These are phyloP conservation scores for Psilocybe cyanescens DNA, from an alignment of 768 basidiomycete species.

Conservation along the genomic window DNA sequence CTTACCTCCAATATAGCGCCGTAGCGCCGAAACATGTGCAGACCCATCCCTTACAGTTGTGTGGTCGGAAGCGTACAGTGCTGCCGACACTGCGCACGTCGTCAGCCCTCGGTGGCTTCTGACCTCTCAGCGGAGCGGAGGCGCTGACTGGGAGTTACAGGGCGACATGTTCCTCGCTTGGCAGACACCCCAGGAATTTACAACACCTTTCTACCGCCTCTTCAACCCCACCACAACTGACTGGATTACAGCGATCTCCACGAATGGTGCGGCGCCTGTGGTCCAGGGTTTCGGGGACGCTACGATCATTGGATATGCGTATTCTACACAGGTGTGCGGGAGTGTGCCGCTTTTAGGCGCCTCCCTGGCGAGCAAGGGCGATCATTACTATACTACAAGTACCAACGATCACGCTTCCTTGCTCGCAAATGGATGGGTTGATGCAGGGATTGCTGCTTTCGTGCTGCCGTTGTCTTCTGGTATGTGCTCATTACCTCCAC, in stretches of 20 bases:
- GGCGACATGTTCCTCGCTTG: background rate
- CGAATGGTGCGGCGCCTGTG: background rate
- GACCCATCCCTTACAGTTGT: too few species aligned
- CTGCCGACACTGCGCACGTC: background rate
- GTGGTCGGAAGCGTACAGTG: background rate
- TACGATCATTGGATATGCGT: conserved; percentile 8
- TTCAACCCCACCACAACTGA: background rate
- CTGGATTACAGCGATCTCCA: background rate
- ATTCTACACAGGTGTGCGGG: background rate
- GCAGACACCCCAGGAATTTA: too few species aligned
- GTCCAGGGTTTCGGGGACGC: background rate
- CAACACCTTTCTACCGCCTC: too few species aligned
- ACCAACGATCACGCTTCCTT: conserved; percentile 1
- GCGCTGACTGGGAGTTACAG: conserved; percentile 7
- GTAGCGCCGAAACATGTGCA: too few species aligned
- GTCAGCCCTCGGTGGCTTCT: conserved; percentile 1
- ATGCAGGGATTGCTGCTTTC: conserved; percentile 9
- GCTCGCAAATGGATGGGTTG: background rate
- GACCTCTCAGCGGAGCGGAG: background rate
- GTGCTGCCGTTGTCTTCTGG: conserved; percentile 5
- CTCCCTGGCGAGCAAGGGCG: background rate
- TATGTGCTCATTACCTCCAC: too few species aligned
- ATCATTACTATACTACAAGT: conserved; percentile 16
- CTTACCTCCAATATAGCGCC: too few species aligned
- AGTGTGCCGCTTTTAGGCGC: conserved; percentile 12